phyloP scores from a whole-genome alignment of 2,329 filamentous ascomycete species.

The Diaporthe capsici region DNA sequence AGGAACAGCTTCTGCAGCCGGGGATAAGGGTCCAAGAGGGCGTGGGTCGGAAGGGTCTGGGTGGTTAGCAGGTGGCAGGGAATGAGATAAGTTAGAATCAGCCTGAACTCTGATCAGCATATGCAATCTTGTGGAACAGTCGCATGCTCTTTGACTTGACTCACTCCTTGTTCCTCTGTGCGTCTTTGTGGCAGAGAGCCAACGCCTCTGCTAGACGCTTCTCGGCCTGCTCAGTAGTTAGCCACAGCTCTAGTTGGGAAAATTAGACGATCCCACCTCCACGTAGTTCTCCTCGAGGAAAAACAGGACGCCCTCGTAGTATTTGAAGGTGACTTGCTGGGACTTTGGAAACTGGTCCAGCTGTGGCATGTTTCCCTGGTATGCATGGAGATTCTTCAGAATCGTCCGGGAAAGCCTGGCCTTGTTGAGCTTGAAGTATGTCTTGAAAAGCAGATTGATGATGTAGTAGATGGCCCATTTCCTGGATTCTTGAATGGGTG shows the following conservation, averaged over 20 bases:
- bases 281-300: constrained; percentile 96
- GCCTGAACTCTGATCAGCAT: constrained; percentile 62
- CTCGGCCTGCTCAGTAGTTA: constrained; percentile 72
- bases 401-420: constrained; percentile 92
- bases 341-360: constrained; percentile 87
- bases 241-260: neutral
- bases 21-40: constrained; percentile 82
- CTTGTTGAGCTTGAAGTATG: constrained; percentile 95
- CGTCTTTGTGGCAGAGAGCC: constrained; percentile 81
- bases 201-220: constrained; percentile 85
- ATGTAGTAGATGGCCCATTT: constrained; percentile 99
- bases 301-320: constrained; percentile 92
- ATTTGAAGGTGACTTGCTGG: constrained; percentile 95
- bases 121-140: constrained; percentile 18
- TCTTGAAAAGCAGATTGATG: constrained; percentile 96
- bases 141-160: constrained; percentile 48
- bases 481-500: constrained; percentile 86
- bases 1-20: constrained; percentile 82
- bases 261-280: constrained; percentile 66
- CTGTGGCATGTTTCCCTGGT: constrained; percentile 83
- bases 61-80: constrained; percentile 92
- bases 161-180: constrained; percentile 84
- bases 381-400: constrained; percentile 84
- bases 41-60: constrained; percentile 82
- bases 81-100: constrained; percentile 95